Percentiles rank a stretch among this genome's conserved stretches.
Evolutionary conservation across 2,329 filamentous ascomycete species (phyloP).

Genomic region (Trichoderma lentiforme): DNA sequence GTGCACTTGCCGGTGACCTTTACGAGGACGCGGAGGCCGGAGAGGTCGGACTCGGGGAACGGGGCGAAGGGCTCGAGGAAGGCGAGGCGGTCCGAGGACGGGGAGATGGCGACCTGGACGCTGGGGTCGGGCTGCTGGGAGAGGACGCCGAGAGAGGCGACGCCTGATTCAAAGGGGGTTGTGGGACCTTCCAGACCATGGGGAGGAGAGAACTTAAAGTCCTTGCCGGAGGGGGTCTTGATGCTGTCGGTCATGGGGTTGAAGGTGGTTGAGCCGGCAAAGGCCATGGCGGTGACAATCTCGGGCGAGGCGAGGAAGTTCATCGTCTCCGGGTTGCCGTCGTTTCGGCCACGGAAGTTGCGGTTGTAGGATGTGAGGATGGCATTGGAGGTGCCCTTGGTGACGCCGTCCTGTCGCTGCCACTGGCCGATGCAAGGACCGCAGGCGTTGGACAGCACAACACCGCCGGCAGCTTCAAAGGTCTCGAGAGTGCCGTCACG

Average conservation of each 20-base stretch:
- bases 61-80: constrained; percentile 84
- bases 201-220: constrained; percentile 82
- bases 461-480: constrained; percentile 81
- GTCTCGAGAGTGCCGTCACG: constrained; percentile 83
- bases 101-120: constrained; percentile 73
- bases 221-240: constrained; percentile 71
- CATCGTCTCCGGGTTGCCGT: constrained; percentile 95
- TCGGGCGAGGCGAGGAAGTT: constrained; percentile 98
- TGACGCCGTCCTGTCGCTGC: constrained; percentile 82
- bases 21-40: constrained; percentile 80
- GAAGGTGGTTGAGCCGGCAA: constrained; percentile 88
- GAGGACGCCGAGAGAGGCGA: constrained; percentile 68
- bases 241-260: constrained; percentile 90
- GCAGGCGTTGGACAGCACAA: constrained; percentile 91
- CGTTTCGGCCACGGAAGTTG: constrained; percentile 95
- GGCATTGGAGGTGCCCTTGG: constrained; percentile 84
- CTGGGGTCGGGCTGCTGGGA: constrained; percentile 68
- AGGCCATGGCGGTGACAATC: constrained; percentile 93
- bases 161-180: constrained; percentile 72
- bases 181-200: constrained; percentile 63
- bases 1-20: constrained; percentile 98
- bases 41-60: constrained; percentile 74
- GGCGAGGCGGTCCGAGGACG: constrained; percentile 85
- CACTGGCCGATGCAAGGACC: constrained; percentile 94
- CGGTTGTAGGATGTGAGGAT: constrained; percentile 98